phyloP scores from a whole-genome alignment of 192 early-diverging fungal species.

The Kappamyces sp. region DNA sequence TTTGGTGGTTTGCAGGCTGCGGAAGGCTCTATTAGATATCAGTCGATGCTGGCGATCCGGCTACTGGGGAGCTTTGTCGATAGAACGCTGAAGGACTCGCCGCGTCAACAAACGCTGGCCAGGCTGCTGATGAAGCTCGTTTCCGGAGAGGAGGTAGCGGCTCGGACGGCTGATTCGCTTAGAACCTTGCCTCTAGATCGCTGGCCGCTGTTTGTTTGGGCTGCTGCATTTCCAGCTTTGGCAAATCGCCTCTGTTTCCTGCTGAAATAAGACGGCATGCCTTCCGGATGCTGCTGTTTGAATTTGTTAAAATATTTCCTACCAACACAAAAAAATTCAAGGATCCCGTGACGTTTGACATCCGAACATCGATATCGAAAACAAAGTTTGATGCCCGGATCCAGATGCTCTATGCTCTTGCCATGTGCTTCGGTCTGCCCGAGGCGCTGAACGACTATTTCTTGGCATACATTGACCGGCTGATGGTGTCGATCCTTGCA shows the following conservation, averaged over 20 bases:
- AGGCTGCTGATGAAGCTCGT: slow-evolving; percentile 14
- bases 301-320: slow-evolving; percentile 35
- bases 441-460: slow-evolving; percentile 23
- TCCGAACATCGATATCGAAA: slow-evolving; percentile 21
- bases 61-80: neutral
- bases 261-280: slow-evolving; percentile 16
- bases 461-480: slow-evolving; percentile 35
- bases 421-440: slow-evolving; percentile 18
- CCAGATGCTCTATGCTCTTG: slow-evolving; percentile 27
- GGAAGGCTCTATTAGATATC: slow-evolving; percentile 7
- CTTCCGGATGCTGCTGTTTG: slow-evolving; percentile 24
- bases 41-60: neutral
- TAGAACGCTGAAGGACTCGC: slow-evolving; percentile 15
- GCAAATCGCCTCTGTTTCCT: slow-evolving; percentile 12
- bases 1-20: slow-evolving; percentile 3
- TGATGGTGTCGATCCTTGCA: slow-evolving; percentile 26
- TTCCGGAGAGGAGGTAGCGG: slow-evolving; percentile 22
- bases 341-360: slow-evolving; percentile 26
- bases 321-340: neutral
- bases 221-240: neutral
- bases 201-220: neutral
- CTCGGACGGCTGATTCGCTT: neutral
- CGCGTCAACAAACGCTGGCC: slow-evolving; percentile 12
- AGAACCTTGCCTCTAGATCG: neutral
- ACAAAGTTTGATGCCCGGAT: slow-evolving; percentile 26